Evolutionary conservation across 192 early-diverging fungal genomes (phyloP).

Genomic region (Coemansia sp.): DNA sequence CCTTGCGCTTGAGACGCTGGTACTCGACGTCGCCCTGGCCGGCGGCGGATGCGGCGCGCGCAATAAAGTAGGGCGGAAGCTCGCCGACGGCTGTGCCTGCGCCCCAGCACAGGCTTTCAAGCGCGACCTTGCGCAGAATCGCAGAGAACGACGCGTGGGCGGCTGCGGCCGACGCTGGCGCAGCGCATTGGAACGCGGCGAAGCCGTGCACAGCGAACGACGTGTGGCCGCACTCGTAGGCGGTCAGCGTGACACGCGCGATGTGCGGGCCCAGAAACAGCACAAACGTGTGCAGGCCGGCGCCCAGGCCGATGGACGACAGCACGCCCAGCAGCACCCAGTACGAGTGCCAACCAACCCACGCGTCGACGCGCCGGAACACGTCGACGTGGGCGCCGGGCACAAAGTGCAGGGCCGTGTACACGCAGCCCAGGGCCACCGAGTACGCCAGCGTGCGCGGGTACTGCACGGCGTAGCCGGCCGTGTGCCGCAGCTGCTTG

Average conservation of each 20-base stretch:
- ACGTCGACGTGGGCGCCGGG: constrained; percentile 33
- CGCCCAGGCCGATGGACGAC: constrained; percentile 91
- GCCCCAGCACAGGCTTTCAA: constrained; percentile 90
- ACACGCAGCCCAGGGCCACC: constrained; percentile 26
- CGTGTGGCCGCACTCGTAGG: constrained; percentile 75
- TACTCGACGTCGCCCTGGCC: constrained; percentile 45
- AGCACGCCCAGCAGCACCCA: constrained; percentile 85
- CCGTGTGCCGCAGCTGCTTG: constrained; percentile 17
- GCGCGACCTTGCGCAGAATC: constrained; percentile 70
- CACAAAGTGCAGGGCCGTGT: constrained; percentile 45
- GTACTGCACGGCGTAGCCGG: constrained; percentile 32
- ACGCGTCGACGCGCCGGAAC: constrained; percentile 56
- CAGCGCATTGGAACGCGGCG: constrained; percentile 53
- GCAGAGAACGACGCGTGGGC: constrained; percentile 57
- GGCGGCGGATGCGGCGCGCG: constrained; percentile 63
- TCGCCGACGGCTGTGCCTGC: constrained; percentile 91
- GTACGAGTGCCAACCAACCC: constrained; percentile 81
- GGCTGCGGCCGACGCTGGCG: constrained; percentile 17
- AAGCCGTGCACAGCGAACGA: constrained; percentile 73
- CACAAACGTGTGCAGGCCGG: constrained; percentile 93
- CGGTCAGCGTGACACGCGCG: constrained; percentile 84
- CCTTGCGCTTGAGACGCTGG: constrained; percentile 37
- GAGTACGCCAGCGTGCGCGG: constrained; percentile 41
- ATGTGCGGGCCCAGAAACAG: constrained; percentile 92
- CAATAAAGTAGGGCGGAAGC: constrained; percentile 93